These are phyloP conservation scores for Vaccinium corymbosum DNA, from an alignment of 148 eudicot species.

Conservation along the genomic window DNA sequence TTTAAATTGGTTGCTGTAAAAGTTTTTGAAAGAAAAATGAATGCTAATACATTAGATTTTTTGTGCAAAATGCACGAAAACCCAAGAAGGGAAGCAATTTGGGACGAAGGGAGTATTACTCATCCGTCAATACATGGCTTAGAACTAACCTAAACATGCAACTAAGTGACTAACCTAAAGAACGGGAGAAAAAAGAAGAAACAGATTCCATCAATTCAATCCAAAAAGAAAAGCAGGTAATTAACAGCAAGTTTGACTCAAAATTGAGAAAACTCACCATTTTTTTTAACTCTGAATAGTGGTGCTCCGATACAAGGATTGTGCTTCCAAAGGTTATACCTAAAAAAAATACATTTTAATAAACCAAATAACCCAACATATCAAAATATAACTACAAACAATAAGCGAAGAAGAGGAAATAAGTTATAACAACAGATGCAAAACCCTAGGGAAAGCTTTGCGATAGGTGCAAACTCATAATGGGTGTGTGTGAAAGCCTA, in stretches of 20 bases:
- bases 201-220: background rate
- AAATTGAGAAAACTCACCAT: slow-evolving; percentile 12
- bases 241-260: background rate
- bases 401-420: background rate
- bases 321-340: background rate
- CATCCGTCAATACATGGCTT: background rate
- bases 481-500: background rate
- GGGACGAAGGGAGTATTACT: background rate
- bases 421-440: background rate
- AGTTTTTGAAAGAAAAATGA: too few species aligned
- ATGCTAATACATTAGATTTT: too few species aligned
- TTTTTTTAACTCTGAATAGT: background rate
- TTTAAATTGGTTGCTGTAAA: too few species aligned
- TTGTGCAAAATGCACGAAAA: too few species aligned
- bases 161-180: background rate
- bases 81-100: too few species aligned
- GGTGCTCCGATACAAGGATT: background rate
- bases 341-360: background rate
- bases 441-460: slow-evolving; percentile 1
- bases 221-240: background rate
- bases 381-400: background rate
- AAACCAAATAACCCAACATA: background rate
- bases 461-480: background rate
- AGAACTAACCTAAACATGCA: background rate
- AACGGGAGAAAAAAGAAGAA: background rate